Evolutionary conservation across 306 rosid genomes (phyloP).

Genomic region (Quercus agrifolia): DNA sequence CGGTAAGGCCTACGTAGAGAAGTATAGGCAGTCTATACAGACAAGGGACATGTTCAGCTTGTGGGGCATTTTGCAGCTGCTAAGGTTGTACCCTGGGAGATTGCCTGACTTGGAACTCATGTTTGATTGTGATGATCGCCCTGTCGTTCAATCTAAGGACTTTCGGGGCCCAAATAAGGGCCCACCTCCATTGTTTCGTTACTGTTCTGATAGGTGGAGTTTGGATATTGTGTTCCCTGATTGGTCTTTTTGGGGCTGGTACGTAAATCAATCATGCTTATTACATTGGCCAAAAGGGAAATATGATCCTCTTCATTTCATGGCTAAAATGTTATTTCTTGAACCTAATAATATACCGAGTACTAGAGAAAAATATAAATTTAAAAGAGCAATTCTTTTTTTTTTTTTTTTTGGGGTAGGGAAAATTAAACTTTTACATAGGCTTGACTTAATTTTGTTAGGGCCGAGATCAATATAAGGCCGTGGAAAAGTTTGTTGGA

Average conservation of each 20-base stretch:
- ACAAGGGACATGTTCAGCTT: conserved; percentile 67
- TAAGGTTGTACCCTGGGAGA: conserved; percentile 55
- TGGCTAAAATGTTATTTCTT: too few species aligned
- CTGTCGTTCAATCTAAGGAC: conserved; percentile 34
- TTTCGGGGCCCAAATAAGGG: conserved; percentile 29
- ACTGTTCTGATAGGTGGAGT: conserved; percentile 48
- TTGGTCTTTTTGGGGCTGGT: conserved; percentile 99
- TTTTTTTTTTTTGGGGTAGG: background rate
- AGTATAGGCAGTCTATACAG: conserved; percentile 49
- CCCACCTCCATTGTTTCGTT: conserved; percentile 68
- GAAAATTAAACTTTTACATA: background rate
- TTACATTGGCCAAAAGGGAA: too few species aligned
- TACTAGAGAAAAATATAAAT: too few species aligned
- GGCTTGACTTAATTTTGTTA: background rate
- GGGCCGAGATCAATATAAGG: conserved; percentile 84
- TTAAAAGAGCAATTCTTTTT: background rate
- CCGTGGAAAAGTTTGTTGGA: conserved; percentile 54
- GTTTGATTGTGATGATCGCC: conserved; percentile 80
- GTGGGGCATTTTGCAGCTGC: conserved; percentile 82
- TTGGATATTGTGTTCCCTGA: conserved; percentile 86
- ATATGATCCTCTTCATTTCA: too few species aligned
- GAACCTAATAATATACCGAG: too few species aligned
- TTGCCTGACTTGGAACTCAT: conserved; percentile 74
- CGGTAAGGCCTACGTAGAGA: conserved; percentile 65
- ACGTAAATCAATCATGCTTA: background rate